A percentile compares a stretch with the other conserved stretches of the same genome.
Evolutionary conservation across 163 green algal species (phyloP).

Genomic region (Chlamydomonas reinhardtii): DNA sequence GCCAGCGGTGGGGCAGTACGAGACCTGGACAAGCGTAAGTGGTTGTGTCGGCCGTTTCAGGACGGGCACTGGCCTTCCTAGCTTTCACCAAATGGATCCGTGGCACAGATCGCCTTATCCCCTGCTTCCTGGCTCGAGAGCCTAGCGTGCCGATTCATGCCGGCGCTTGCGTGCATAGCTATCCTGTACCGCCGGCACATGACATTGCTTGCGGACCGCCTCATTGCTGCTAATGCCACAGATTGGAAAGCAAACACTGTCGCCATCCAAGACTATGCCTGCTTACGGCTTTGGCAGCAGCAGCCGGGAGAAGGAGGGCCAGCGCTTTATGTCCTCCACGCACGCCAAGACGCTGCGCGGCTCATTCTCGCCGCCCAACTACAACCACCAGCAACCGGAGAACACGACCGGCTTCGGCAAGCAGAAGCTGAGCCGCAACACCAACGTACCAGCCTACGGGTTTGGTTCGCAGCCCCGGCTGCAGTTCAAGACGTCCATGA

Average conservation of each 20-base stretch:
- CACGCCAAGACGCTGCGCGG: constrained; percentile 32
- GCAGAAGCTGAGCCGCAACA: constrained; percentile 17
- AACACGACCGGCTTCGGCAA: constrained; percentile 35
- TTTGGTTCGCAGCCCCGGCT: constrained; percentile 26
- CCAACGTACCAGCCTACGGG: constrained; percentile 19
- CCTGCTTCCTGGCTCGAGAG: not conserved
- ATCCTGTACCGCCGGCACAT: too few relatives aligned
- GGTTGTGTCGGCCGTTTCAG: too few relatives aligned
- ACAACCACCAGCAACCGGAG: constrained; percentile 9
- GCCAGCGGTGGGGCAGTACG: constrained; percentile 35
- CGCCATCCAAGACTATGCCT: constrained; percentile 37
- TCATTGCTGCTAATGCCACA: too few relatives aligned
- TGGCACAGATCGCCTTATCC: too few relatives aligned
- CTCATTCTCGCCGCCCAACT: constrained; percentile 33
- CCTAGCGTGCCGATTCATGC: too few relatives aligned
- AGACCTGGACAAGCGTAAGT: constrained; percentile 41
- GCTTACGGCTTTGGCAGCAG: constrained; percentile 46
- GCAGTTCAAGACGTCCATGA: constrained; percentile 30
- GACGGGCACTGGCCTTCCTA: too few relatives aligned
- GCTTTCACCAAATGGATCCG: too few relatives aligned
- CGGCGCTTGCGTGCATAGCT: too few relatives aligned
- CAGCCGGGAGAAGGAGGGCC: constrained; percentile 43
- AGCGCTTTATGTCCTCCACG: constrained; percentile 44
- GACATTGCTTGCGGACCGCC: too few relatives aligned
- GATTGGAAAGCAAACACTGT: constrained; percentile 58